A percentile compares a stretch with the other conserved stretches of the same genome.
These are phyloP conservation scores for Hamamelis virginiana DNA, from an alignment of 164 flowering plant species.

Conservation along the genomic window DNA sequence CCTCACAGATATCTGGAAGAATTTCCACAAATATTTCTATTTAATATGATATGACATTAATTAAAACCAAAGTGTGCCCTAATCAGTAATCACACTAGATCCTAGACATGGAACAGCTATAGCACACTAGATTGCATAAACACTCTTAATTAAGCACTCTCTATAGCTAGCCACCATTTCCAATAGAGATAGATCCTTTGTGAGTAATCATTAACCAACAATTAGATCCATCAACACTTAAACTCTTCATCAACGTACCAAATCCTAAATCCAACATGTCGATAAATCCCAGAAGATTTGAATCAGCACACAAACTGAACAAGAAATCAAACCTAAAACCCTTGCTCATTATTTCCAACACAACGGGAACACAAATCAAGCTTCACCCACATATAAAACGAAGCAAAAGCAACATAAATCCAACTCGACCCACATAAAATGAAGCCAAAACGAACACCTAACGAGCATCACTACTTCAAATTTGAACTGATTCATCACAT, in stretches of 20 bases:
- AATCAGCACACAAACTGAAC: not conserved
- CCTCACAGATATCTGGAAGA: too few species aligned
- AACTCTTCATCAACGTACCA: not conserved
- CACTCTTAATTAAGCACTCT: not conserved
- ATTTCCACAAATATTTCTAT: too few species aligned
- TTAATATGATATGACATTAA: not conserved
- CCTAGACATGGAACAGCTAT: not conserved
- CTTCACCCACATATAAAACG: not conserved
- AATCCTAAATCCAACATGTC: constrained; percentile 2
- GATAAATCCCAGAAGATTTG: not conserved
- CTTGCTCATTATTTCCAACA: not conserved
- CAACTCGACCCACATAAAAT: constrained; percentile 4
- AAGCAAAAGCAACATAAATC: not conserved
- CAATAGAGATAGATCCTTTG: not conserved
- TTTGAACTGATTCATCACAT: not conserved
- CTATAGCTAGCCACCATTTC: not conserved
- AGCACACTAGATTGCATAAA: not conserved
- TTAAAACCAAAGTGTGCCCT: too few species aligned
- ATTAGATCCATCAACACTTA: not conserved
- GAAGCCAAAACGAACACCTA: not conserved
- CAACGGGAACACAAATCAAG: not conserved
- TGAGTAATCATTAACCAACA: not conserved
- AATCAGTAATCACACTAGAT: too few species aligned
- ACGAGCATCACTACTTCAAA: not conserved
- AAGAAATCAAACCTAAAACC: not conserved